phyloP scores from a whole-genome alignment of 2,329 filamentous ascomycete genomes.

The Colletotrichum cuscutae region DNA sequence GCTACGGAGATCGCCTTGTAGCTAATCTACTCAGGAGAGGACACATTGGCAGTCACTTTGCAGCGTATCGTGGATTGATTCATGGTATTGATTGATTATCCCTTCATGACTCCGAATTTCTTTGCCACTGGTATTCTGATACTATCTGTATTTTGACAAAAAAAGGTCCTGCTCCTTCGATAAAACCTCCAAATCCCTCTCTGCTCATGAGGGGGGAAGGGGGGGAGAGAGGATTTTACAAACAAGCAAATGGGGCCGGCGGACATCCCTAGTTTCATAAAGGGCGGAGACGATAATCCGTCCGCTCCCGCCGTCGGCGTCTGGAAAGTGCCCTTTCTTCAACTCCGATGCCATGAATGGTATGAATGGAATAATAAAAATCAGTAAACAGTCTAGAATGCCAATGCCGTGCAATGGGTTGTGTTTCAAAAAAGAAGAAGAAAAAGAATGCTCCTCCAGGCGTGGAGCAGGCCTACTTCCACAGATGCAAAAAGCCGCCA shows the following conservation, averaged over 20 bases:
- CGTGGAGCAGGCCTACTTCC: conserved; percentile 19
- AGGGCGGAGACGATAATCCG: conserved; percentile 3
- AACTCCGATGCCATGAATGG: conserved; percentile 28
- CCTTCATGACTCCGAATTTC: neutral
- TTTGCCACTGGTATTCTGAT: conserved; percentile 21
- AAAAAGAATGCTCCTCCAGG: conserved; percentile 11
- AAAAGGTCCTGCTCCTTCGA: neutral
- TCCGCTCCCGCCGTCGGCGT: neutral
- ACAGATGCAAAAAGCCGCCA: conserved; percentile 25
- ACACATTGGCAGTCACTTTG: neutral
- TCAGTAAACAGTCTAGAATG: conserved; percentile 9
- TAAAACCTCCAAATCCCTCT: neutral
- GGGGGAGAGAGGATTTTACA: neutral
- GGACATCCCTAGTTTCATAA: conserved; percentile 16
- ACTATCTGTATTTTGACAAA: conserved; percentile 8
- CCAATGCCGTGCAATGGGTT: neutral
- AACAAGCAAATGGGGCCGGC: neutral
- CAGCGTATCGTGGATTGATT: neutral
- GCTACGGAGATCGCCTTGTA: neutral
- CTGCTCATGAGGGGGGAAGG: neutral
- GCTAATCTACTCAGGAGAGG: neutral
- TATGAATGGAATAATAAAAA: conserved; percentile 23
- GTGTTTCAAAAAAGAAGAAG: neutral
- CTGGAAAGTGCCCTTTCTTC: neutral
- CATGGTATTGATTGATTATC: neutral